Base-by-base conservation (phyloP, 73 alveolate genomes). In the Tetrahymena malaccensis region DNA sequence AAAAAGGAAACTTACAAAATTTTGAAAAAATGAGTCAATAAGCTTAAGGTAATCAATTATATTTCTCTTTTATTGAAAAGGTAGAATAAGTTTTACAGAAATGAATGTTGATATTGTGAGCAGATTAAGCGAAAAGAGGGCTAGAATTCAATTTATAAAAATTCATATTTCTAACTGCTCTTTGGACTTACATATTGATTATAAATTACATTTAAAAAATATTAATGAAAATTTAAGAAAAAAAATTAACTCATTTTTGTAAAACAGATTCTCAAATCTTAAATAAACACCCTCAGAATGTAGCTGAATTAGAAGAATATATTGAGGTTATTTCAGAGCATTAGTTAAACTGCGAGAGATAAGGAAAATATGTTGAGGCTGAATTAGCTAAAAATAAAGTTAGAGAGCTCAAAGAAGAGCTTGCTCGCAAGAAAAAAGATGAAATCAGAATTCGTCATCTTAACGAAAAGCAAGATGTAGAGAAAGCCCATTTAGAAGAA, bases 401-500 rank as follows among this genome's bases (percentile, higher is more conserved):
- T 34, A 94, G 56, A 21, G 97, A 95, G 25, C 93, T 95, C n/a
- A 95, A 95, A 56, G 94, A 95, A 35, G 97, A 95, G 85, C 84
- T 95, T 34, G 97, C 93, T 33, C 43, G 93, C 33, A 95, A 95
- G 85, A 95, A 89, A 37, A 95, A 95, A 56, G 97, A 55, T 40
- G 97, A 93, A 43, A 93, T 95, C 1, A 95, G 94, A 37, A 94
- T 55, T 34, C 93, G 97, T 56, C 97, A 95, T 50, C 50, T 55
- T 43, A 35, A 85, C 35, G 97, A 95, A 94, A 95, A 89, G 93
- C 83, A 95, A 43, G 97, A 85, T 33, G 94, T 95, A 43, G 97
- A 95, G 56, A 89, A 50, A 34, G 97, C 97, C 17, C 97, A 95
- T 85, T 58, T 95, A 31, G 97, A 95, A 34, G 97, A 95, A 95